Evolutionary conservation across 208 protist species (phyloP), one percentile per base, ranked within the genome.

Genomic region (Leishmania turanica): DNA sequence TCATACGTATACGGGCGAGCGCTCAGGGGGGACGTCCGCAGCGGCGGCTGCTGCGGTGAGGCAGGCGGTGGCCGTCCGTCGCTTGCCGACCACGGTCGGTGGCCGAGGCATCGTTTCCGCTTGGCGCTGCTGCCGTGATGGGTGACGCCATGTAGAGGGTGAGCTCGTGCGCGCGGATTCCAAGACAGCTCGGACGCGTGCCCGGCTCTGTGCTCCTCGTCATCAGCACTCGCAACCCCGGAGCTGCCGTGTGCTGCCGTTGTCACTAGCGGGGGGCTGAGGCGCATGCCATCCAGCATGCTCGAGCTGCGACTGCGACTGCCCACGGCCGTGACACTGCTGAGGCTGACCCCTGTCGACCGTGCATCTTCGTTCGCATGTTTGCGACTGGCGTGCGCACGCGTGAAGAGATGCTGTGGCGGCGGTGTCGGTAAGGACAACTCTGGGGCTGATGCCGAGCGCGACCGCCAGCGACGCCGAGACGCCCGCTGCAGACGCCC

Each of bases 291-390:
- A 47, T 47, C 37, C 19, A 71, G 15, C 8, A 34, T n/a, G 19
- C 3, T 51, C 1, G 40, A 73, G 45, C 69, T 73, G 27, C 45
- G 27, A 27, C 40, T 37, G 69, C 45, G 17, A 73, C 69, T 45
- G 34, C n/a, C 69, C 24, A 54, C 69, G 40, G 13, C 45, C 4
- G 69, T 73, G 69, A 73, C 27, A n/a, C 69, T 73, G 69, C 69
- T 73, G 47, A 73, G 45, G n/a, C 40, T 73, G 24, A 73, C 45
- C 9, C 9, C 69, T 5, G 45, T 73, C 45, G 21, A 27, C 69
- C 2, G 69, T 73, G 69, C 31, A 53, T 62, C n/a, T n/a, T 47
- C 51, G 21, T 2, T 34, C 47, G 72, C 51, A 2, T 27, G 47
- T 15, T 40, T 24, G 31, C 21, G 72, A 60, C 19, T 3, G 72